Evolutionary conservation across 306 rosid species (phyloP), one percentile per base, ranked within the genome.

Genomic region (Vigna mungo): DNA sequence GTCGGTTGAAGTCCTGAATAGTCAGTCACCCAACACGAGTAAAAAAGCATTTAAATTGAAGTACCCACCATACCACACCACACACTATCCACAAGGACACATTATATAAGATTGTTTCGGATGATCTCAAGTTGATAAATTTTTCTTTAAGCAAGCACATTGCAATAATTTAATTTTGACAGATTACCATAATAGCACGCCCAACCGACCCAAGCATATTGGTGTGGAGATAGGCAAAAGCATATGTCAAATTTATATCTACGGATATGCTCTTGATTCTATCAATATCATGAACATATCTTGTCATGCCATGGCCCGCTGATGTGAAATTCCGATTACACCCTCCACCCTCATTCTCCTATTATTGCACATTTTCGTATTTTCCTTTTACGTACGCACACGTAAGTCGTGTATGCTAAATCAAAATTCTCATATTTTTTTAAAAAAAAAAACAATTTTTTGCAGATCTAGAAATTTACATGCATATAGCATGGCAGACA

Each of bases 261-360:
- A 17, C 36, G 58, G 75, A 72, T 71, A 82, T 64, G 76, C 76
- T 77, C 23, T 32, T 34, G 43, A 76, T 71, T 70, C 56, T 53
- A 52, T 82, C 37, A 43, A 70, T 76, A 64, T 27, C 23, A 23
- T 32, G 27, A 68, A 30, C 77, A 49, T 59, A 69, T 75, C 36
- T 10, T 71, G 41, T 21, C 55, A 56, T 72, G 44, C 6, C 8
- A 72, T 77, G 80, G 23, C 72, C 76, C 76, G 30, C 67, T 52
- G 4, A 43, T 51, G 41, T 13, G 30, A 70, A 69, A 41, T 61
- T 52, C 52, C 63, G 18, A 59, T 70, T 63, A 51, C 39, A 55
- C 72, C 56, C 56, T 69, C 63, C 13, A 41, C 53, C 23, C 77
- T 52, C 14, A 27, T 62, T 75, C 55, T 63, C 37, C 49, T 10